Evolutionary conservation across 257 asterid species (phyloP), one percentile per base, ranked within the genome.

Genomic region (Solanum tarapatanum): DNA sequence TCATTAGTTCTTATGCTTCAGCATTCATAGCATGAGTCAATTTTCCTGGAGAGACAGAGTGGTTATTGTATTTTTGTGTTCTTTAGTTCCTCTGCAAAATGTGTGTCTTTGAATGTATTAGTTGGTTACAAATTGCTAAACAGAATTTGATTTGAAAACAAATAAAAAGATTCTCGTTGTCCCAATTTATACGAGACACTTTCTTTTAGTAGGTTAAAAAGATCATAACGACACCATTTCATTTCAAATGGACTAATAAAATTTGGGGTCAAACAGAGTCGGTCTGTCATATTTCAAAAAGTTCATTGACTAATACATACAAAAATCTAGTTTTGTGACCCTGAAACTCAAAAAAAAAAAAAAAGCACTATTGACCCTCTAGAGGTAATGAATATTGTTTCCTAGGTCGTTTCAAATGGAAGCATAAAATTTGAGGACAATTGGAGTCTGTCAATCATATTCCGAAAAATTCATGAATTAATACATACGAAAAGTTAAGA

Each of bases 1-100:
- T 90, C 37, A 23, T 89, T 79, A 91, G 87, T n/a, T 92, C 93
- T 87, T 93, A 87, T 87, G 72, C 89, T 87, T 89, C 90, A 37
- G 13, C 86, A 39, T 88, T 89, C 89, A 84, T 76, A 3, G 26
- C 23, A 7, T 10, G 43, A 37, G 39, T 35, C 37, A 35, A 35
- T 35, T 35, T 35, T 35, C 37, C 37, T 35, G 8, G 37, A 35
- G 37, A 35, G 37, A 35, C 37, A 35, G 36, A 33, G 70, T 62
- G 70, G 30, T n/a, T 62, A 62, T 62, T 62, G 70, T n/a, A 2
- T n/a, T 9, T 62, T 62, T 62, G 30, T n/a, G 7, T 62, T 4
- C 70, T 62, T 7, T 7, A 58, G 66, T 58, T 58, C 24, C 24
- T 21, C 24, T 19, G 24, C 66, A 58, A 58, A 58, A 58, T 58